Evolutionary conservation across 148 eudicot species (phyloP), one percentile per base, ranked within the genome.

Genomic region (Fagopyrum esculentum): DNA sequence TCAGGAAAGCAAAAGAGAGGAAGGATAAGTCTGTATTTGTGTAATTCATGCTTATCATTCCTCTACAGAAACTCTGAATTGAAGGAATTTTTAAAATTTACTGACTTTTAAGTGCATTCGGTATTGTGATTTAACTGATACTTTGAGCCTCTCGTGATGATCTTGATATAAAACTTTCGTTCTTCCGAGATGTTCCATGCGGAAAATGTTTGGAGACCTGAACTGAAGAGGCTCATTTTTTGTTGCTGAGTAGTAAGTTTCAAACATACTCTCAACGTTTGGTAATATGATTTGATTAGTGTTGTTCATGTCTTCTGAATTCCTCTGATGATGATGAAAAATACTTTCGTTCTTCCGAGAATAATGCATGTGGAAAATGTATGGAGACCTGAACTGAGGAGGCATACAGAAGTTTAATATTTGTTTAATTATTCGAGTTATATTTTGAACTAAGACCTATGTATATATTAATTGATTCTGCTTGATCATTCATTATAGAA

Each of bases 321-420:
- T 22, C 71, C 77, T 75, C 71, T 60, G 43, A 45, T 75, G 54
- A 75, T 75, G 77, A 75, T 75, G n/a, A 45, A 45, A 74, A 4
- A 0, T 6, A 75, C 77, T 59, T 75, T 75, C 77, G 77, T 75
- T 75, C 77, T 48, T 74, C 49, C 48, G 64, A 80, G 59, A 56
- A 26, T 35, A 8, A 30, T 69, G 45, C 51, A 45, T 81, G 75
- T 16, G 69, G 83, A 81, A 81, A 81, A 45, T 73, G 6, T 22
- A 59, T 78, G 80, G 83, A 81, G 83, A 81, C 80, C 83, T 81
- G 83, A 81, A 77, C 83, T 81, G 83, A 81, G 54, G 82, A 72
- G 64, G 78, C 78, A 60, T 17, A 26, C 6, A 11, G 35, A 2
- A 7, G 2, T 54, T 35, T 43, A 8, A 6, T 68, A 9, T 10